Conservation (phyloP, 768 basidiomycete species). For the Cubamyces sp. region DNA sequence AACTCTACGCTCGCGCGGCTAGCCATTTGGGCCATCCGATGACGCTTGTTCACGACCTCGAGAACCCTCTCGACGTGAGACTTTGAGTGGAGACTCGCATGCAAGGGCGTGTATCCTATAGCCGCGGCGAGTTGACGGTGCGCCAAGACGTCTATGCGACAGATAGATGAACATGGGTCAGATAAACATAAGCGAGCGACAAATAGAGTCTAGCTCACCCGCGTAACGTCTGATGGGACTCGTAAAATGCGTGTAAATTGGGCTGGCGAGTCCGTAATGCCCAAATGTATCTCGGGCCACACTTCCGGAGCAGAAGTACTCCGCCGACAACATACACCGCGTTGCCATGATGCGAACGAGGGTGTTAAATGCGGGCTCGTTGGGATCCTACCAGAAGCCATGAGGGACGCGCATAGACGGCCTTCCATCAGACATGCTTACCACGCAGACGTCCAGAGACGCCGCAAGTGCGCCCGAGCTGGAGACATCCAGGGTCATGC, state of each 20-base stretch:
- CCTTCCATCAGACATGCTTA: constrained; percentile 41
- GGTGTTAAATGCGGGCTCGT: constrained; percentile 92
- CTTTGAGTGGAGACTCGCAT: constrained; percentile 88
- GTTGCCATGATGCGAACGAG: constrained; percentile 99
- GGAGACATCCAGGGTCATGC: constrained; percentile 84
- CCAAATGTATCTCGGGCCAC: constrained; percentile 91
- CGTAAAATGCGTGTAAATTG: constrained; percentile 98
- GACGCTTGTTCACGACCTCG: constrained; percentile 86
- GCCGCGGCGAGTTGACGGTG: constrained; percentile 94
- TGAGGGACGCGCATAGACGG: background rate
- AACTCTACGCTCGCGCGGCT: constrained; percentile 96
- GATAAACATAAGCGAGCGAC: background rate
- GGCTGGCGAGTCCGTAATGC: constrained; percentile 96
- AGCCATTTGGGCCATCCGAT: constrained; percentile 98
- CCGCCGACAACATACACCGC: constrained; percentile 96
- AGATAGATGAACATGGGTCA: background rate
- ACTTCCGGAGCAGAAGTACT: constrained; percentile 97
- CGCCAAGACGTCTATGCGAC: constrained; percentile 75
- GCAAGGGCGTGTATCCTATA: constrained; percentile 81
- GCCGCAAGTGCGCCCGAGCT: constrained; percentile 87
- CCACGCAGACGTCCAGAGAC: constrained; percentile 86
- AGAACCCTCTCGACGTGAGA: constrained; percentile 84
- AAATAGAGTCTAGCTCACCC: constrained; percentile 48
- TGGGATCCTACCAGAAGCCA: constrained; percentile 60
- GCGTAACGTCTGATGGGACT: constrained; percentile 97